Base-by-base conservation (phyloP, 495 filamentous ascomycete genomes). In the Pseudomonodictys pantanalensis region DNA sequence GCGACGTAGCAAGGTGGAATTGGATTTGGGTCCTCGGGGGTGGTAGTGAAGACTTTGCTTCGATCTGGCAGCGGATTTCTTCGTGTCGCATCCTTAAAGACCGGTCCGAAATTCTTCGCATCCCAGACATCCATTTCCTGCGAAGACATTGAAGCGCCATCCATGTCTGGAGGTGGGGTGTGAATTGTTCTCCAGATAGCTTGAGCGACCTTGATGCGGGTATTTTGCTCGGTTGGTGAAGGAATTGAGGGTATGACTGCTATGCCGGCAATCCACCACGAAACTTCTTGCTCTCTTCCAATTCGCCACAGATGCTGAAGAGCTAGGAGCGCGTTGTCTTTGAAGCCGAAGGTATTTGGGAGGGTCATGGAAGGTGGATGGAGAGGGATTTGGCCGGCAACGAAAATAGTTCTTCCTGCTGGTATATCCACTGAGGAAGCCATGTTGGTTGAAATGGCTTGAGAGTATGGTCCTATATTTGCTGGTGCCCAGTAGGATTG, bases 401-500 rank as follows among this genome's bases (percentile, higher is more conserved):
- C 78, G 46, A 81, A 81, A 10, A 87, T 75, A 42, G n/a, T 39
- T 2, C 15, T 4, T 35, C 20, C 32, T 15, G 22, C 50, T 20
- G 50, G 29, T 15, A 25, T 35, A n/a, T n/a, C n/a, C n/a, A n/a
- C n/a, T n/a, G n/a, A n/a, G n/a, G n/a, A n/a, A n/a, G n/a, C n/a
- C n/a, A 28, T 7, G 15, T 83, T 83, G 18, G 84, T 71, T 17
- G 83, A 77, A 44, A 93, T 84, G 0, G 93, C 90, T 74, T 99
- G 93, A 11, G 90, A 95, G 71, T 99, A 99, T 0, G 95, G 93
- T 0, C 93, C 93, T 51, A 99, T 99, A 64, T 97, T 97, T 7
- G 95, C 92, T 0, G 93, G 93, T 1, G 93, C 95, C 93, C 93
- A 99, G 78, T 97, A 97, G 2, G 89, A 93, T 24, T 88, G 80